phyloP scores from a whole-genome alignment of 306 rosid genomes.

The Vachellia collinsii region DNA sequence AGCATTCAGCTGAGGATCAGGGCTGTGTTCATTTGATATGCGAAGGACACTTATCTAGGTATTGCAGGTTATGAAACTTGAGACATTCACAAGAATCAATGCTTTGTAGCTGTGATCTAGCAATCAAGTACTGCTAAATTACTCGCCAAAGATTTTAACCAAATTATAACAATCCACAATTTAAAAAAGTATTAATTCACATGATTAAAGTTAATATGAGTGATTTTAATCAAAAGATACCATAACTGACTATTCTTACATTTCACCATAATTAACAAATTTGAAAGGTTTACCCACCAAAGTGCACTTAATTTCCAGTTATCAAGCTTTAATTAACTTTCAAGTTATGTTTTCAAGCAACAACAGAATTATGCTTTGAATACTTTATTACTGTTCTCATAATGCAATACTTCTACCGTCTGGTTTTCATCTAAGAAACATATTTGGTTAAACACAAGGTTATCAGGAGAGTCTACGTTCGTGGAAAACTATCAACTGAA shows the following conservation, averaged over 20 bases:
- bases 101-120: neutral
- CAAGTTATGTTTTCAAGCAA: conserved; percentile 8
- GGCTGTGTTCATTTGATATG: neutral
- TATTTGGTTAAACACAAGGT: neutral
- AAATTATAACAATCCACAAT: conserved; percentile 1
- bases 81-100: neutral
- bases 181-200: neutral
- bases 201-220: neutral
- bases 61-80: neutral
- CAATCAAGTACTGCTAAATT: conserved; percentile 1
- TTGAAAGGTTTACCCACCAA: neutral
- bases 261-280: neutral
- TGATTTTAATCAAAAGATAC: neutral
- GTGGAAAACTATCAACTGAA: neutral
- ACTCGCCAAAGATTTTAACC: neutral
- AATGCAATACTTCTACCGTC: neutral
- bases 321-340: neutral
- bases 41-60: neutral
- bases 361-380: neutral
- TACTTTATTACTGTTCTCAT: neutral
- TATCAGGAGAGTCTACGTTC: neutral
- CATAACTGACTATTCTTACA: neutral
- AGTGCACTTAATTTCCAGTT: neutral
- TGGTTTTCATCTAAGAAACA: neutral
- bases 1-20: neutral